These are phyloP conservation scores for Nitzschia sp. DNA, from an alignment of 108 stramenopile genomes.

Conservation along the genomic window DNA sequence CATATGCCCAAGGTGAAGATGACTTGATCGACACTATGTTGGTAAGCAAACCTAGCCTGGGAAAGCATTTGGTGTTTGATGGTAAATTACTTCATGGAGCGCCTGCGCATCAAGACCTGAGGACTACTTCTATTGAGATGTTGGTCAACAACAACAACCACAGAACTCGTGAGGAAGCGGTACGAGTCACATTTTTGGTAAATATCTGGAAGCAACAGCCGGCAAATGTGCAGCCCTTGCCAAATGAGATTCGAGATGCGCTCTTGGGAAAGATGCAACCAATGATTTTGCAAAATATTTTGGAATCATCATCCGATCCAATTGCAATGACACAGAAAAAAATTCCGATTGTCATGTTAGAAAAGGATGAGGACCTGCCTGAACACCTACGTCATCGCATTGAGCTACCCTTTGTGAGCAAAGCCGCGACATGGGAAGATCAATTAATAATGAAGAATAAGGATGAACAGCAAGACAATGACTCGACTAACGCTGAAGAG, in stretches of 20 bases:
- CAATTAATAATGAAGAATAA: slow-evolving; percentile 3
- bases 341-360: slow-evolving; percentile 8
- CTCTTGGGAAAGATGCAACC: slow-evolving; percentile 9
- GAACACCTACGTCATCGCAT: slow-evolving; percentile 37
- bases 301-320: too few relatives aligned
- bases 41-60: slow-evolving; percentile 63
- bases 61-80: slow-evolving; percentile 90
- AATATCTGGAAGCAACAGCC: slow-evolving; percentile 83
- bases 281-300: background rate
- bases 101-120: slow-evolving; percentile 58
- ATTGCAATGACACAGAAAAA: background rate
- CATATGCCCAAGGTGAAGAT: slow-evolving; percentile 69
- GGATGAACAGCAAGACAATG: slow-evolving; percentile 8
- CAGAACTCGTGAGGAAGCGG: too few relatives aligned
- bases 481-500: slow-evolving; percentile 19
- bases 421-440: slow-evolving; percentile 32
- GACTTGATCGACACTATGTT: slow-evolving; percentile 51
- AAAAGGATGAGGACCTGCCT: slow-evolving; percentile 43
- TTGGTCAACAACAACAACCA: background rate
- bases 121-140: background rate
- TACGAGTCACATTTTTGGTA: slow-evolving; percentile 88
- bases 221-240: slow-evolving; percentile 47
- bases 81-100: slow-evolving; percentile 90
- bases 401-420: slow-evolving; percentile 29
- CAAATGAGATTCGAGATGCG: slow-evolving; percentile 29